These are phyloP conservation scores for Beverwykella pulmonaria DNA, from an alignment of 495 filamentous ascomycete species.

Conservation along the genomic window DNA sequence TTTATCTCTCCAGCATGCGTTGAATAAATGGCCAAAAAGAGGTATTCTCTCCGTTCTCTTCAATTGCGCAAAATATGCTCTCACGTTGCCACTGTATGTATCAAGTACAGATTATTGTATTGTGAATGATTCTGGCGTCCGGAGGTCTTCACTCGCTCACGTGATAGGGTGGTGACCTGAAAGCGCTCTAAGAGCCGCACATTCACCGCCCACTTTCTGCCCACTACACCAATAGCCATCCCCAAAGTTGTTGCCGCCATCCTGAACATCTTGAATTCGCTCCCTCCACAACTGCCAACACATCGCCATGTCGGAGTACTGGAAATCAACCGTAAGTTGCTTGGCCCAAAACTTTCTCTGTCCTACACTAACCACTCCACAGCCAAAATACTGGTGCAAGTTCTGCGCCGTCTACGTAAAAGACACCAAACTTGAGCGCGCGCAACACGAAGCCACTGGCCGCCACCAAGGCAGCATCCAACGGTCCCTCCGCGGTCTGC, in stretches of 20 bases:
- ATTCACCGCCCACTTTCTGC: not conserved
- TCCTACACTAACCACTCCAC: slow-evolving; percentile 2
- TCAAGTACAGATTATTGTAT: too few relatives aligned
- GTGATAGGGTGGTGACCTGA: too few relatives aligned
- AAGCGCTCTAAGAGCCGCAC: not conserved
- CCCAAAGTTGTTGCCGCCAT: too few relatives aligned
- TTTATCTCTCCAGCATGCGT: not conserved
- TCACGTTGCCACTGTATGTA: too few relatives aligned
- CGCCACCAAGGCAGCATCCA: slow-evolving; percentile 89
- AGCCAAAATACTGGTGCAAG: slow-evolving; percentile 96
- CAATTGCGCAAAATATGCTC: too few relatives aligned
- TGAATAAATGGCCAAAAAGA: too few relatives aligned
- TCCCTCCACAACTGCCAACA: not conserved
- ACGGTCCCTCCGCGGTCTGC: slow-evolving; percentile 85
- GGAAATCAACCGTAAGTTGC: slow-evolving; percentile 86
- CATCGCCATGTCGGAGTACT: slow-evolving; percentile 85
- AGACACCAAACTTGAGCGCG: slow-evolving; percentile 86
- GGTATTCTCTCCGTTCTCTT: too few relatives aligned
- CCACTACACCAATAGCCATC: not conserved
- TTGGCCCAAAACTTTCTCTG: not conserved
- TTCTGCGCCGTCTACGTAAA: slow-evolving; percentile 89
- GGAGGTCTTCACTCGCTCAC: too few relatives aligned
- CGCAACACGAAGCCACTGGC: slow-evolving; percentile 85
- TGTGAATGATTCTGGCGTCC: too few relatives aligned
- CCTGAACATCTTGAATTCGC: too few relatives aligned